Evolutionary conservation across 305 asterid species (phyloP), one percentile per base, ranked within the genome.

Genomic region (Ruellia speciosa): DNA sequence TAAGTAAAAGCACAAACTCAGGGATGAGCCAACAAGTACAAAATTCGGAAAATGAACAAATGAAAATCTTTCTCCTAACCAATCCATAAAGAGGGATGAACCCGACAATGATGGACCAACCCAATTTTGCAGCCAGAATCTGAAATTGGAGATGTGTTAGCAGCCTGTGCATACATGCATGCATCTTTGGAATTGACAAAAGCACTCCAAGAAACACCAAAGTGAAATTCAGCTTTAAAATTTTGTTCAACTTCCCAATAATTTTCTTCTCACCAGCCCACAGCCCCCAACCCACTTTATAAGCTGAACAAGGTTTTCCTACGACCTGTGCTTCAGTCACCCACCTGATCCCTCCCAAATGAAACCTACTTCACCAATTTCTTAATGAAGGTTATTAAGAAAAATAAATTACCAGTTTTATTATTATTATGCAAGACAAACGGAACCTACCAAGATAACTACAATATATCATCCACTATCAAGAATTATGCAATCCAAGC

Each of bases 101-200:
- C 80, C 83, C 63, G 82, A 78, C 60, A 86, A 72, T 19, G 99
- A 81, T 39, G 95, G 96, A 12, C 99, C 95, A 56, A 81, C 90
- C 99, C 97, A 93, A 60, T 89, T 93, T 70, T 93, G 99, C 49
- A 93, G 81, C 99, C 97, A 93, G 75, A 93, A 93, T 75, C 99
- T 93, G 92, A 72, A 69, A 60, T 52, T 58, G 61, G 39, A 64
- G 43, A 56, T 54, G 52, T 51, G 64, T 75, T 51, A 77, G 78
- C 48, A 60, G 58, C 50, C 61, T 19, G 63, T 52, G 56, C 33
- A 34, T 33, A 57, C 45, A 75, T 24, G 53, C 24, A 68, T 34
- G 54, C 39, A 9, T 43, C 14, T 43, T 35, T 60, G 45, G 20
- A 35, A 50, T 46, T 12, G 39, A 66, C 57, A 63, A 65, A 63